Evolutionary conservation across 208 protist species (phyloP).

Genomic region (Blechomonas ayalai): DNA sequence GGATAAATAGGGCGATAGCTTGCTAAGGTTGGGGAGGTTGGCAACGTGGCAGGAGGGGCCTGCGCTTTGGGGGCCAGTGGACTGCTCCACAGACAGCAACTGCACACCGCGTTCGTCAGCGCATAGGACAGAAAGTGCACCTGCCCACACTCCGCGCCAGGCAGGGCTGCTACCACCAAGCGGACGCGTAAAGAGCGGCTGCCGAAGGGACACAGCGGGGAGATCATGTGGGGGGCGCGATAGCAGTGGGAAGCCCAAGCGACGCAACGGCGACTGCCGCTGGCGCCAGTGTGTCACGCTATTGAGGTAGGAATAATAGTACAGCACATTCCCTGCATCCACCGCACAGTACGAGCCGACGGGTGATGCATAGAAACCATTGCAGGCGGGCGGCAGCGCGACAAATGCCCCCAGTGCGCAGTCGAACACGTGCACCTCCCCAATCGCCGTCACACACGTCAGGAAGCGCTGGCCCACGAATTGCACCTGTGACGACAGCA

Average conservation of each 20-base stretch:
- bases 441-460: constrained; percentile 32
- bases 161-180: constrained; percentile 40
- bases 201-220: no score
- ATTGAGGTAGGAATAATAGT: constrained; percentile 10
- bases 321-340: constrained; percentile 29
- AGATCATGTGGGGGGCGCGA: no score
- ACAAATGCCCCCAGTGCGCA: constrained; percentile 30
- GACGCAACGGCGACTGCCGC: neutral
- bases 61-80: neutral
- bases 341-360: constrained; percentile 29
- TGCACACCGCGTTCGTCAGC: constrained; percentile 28
- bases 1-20: neutral
- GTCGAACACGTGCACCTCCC: constrained; percentile 44
- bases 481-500: constrained; percentile 18
- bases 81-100: constrained; percentile 8
- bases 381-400: constrained; percentile 35
- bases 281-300: neutral
- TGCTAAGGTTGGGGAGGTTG: neutral
- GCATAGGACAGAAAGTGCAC: constrained; percentile 25
- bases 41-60: neutral
- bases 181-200: constrained; percentile 10
- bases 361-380: constrained; percentile 50
- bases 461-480: constrained; percentile 57
- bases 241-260: no score
- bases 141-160: constrained; percentile 39